These are phyloP conservation scores for Colletotrichum spaethianum DNA, from an alignment of 2,329 filamentous ascomycete genomes.

Conservation along the genomic window DNA sequence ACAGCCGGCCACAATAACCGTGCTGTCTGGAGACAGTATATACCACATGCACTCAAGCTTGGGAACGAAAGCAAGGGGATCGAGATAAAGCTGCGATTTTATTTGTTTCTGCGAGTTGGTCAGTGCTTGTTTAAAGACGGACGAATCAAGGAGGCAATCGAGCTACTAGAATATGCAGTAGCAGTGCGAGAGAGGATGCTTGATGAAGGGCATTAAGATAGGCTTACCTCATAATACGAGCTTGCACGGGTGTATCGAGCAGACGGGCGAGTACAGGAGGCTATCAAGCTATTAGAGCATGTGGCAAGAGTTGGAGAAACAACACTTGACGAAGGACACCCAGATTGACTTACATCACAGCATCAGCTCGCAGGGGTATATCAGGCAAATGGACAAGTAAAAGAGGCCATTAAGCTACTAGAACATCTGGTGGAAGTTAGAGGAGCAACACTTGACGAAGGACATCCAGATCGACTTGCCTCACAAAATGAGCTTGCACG, in stretches of 20 bases:
- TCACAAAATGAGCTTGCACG: not conserved
- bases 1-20: slow-evolving; percentile 14
- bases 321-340: not conserved
- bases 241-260: not conserved
- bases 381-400: not conserved
- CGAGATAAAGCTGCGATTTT: slow-evolving; percentile 30
- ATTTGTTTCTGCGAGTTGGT: slow-evolving; percentile 41
- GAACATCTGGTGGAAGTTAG: not conserved
- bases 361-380: not conserved
- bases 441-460: not conserved
- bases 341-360: not conserved
- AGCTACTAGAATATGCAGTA: slow-evolving; percentile 46
- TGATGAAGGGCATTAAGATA: slow-evolving; percentile 24
- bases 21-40: slow-evolving; percentile 41
- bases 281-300: not conserved
- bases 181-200: slow-evolving; percentile 16
- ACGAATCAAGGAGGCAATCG: slow-evolving; percentile 44
- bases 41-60: slow-evolving; percentile 44
- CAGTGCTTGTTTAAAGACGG: slow-evolving; percentile 40
- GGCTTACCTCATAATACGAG: slow-evolving; percentile 22
- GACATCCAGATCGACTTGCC: not conserved
- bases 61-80: slow-evolving; percentile 27
- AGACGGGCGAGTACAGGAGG: not conserved
- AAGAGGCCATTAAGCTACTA: not conserved
- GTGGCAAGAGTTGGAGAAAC: not conserved